phyloP scores from a whole-genome alignment of 176 grass and related monocot genomes.

The Aegilops umbellulata region DNA sequence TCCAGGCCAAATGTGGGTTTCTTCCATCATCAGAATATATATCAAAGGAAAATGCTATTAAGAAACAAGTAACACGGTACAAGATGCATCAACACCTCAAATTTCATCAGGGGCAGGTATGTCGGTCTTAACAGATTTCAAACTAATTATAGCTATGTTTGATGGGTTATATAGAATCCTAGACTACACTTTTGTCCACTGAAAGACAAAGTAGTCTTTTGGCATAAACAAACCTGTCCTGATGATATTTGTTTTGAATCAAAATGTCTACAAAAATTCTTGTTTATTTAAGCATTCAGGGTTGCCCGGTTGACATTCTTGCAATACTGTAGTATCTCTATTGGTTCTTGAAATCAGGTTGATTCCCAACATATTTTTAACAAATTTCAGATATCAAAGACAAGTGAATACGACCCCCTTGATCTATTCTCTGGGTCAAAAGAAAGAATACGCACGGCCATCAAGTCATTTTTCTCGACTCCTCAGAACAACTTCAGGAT shows the following conservation, averaged over 20 bases:
- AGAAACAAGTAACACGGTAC: conserved; percentile 81
- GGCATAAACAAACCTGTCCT: neutral
- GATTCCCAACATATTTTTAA: neutral
- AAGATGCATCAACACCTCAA: conserved; percentile 94
- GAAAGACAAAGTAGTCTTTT: neutral
- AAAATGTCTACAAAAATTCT: neutral
- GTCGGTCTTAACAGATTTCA: neutral
- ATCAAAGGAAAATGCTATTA: conserved; percentile 66
- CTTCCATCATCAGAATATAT: conserved; percentile 92
- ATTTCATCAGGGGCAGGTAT: conserved; percentile 72
- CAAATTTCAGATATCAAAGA: conserved; percentile 64
- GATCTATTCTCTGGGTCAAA: conserved; percentile 90
- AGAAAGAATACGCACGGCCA: conserved; percentile 66
- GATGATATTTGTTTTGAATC: neutral
- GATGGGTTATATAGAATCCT: neutral
- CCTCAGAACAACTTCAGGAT: conserved; percentile 89
- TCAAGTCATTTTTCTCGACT: conserved; percentile 72
- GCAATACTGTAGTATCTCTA: neutral
- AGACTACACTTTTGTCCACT: neutral
- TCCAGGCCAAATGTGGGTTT: conserved; percentile 90
- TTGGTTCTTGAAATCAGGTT: too few species aligned
- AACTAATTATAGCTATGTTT: neutral
- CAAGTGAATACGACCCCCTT: conserved; percentile 81
- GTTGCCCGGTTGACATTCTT: conserved; percentile 3
- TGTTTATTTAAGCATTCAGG: conserved; percentile 25